phyloP scores from a whole-genome alignment of 2,329 filamentous ascomycete genomes.

The Chalaropsis thielavioides region DNA sequence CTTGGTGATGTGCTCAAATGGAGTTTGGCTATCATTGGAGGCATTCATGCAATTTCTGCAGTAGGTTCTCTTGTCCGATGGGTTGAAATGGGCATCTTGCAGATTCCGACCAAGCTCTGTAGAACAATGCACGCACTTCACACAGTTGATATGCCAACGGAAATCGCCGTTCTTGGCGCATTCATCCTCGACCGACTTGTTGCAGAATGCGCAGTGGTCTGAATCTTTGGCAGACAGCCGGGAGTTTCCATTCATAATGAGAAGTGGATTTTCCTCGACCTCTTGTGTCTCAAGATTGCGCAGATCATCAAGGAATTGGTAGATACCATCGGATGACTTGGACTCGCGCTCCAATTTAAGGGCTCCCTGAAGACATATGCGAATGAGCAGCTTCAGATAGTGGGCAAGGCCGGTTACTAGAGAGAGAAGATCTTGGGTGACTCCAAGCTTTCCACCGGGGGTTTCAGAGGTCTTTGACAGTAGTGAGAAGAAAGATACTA shows the following conservation, averaged over 20 bases:
- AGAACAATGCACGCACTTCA: slow-evolving; percentile 54
- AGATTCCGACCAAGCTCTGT: slow-evolving; percentile 54
- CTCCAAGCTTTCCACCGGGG: slow-evolving; percentile 77
- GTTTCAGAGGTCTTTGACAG: slow-evolving; percentile 90
- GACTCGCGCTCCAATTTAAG: slow-evolving; percentile 81
- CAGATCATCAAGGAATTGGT: slow-evolving; percentile 71
- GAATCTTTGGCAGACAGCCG: slow-evolving; percentile 59
- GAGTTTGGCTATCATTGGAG: slow-evolving; percentile 35
- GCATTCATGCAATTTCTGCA: slow-evolving; percentile 53
- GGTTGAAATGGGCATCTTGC: slow-evolving; percentile 56
- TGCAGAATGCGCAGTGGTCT: slow-evolving; percentile 71
- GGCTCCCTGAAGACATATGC: slow-evolving; percentile 88
- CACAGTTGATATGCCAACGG: slow-evolving; percentile 73
- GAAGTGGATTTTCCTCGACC: slow-evolving; percentile 52
- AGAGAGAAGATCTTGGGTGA: slow-evolving; percentile 95
- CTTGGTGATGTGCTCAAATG: slow-evolving; percentile 64
- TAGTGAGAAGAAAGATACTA: slow-evolving; percentile 92
- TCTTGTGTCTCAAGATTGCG: slow-evolving; percentile 52
- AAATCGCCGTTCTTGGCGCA: slow-evolving; percentile 62
- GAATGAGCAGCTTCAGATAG: slow-evolving; percentile 92
- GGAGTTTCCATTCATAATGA: slow-evolving; percentile 50
- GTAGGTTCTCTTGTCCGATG: slow-evolving; percentile 51
- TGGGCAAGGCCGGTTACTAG: slow-evolving; percentile 91
- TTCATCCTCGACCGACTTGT: slow-evolving; percentile 85
- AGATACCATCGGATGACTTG: slow-evolving; percentile 56